phyloP scores from a whole-genome alignment of 2,329 filamentous ascomycete genomes.

The Nannizziopsis arthrosporioides region DNA sequence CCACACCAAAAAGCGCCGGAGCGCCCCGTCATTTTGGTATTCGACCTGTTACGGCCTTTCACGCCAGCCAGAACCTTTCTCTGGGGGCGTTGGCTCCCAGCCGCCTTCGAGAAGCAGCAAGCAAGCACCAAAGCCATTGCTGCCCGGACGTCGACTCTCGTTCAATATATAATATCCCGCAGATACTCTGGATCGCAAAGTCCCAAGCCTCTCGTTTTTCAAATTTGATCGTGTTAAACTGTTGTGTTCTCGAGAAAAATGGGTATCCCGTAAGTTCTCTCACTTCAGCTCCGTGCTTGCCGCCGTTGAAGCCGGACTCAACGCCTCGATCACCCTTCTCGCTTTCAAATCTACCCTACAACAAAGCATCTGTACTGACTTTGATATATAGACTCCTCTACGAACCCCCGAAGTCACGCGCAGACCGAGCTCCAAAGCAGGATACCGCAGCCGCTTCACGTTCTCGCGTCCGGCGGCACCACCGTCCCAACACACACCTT shows the following conservation, averaged over 20 bases:
- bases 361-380: not conserved
- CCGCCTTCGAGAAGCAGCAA: not conserved
- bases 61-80: no score
- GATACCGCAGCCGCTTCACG: conserved; percentile 44
- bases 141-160: not conserved
- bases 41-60: not conserved
- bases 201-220: not conserved
- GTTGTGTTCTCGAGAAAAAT: conserved; percentile 19
- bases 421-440: conserved; percentile 27
- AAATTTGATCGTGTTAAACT: not conserved
- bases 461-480: conserved; percentile 47
- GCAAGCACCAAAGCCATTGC: not conserved
- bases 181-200: not conserved
- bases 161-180: not conserved
- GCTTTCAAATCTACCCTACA: no score
- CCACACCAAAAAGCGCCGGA: not conserved
- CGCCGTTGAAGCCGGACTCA: not conserved
- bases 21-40: conserved; percentile 5
- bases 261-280: conserved; percentile 33
- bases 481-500: not conserved
- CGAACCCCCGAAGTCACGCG: conserved; percentile 7
- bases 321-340: not conserved
- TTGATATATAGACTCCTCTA: conserved; percentile 6
- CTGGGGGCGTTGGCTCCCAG: not conserved
- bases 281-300: not conserved